Base-by-base conservation (phyloP, 2,329 filamentous ascomycete genomes). In the Apiospora rasikravindrae region DNA sequence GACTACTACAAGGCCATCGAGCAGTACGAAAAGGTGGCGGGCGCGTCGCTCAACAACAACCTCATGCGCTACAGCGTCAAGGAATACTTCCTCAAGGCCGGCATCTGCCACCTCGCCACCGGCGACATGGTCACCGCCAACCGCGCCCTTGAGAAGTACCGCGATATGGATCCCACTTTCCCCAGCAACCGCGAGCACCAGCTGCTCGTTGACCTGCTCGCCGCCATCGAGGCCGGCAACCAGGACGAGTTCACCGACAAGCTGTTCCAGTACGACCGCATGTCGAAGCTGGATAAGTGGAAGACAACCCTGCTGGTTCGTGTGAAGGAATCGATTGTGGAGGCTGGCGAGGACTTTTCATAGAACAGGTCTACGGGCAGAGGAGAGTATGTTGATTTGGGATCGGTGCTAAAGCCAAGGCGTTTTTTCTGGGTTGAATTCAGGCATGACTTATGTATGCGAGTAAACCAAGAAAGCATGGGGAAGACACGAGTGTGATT, bases 221-320 rank as follows among this genome's bases (percentile, higher is more conserved):
- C 92, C 73, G 90, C 93, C 4, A 88, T 98, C 72, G 92, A 96
- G 79, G 88, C 90, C 44, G 91, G 92, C 71, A 94, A 97, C 78
- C 92, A 93, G 81, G 94, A 98, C 78, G 87, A 88, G 73, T 98
- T 97, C 79, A 90, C 92, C 29, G 94, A 97, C 80, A 95, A 95
- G 82, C 84, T 96, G 75, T 97, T 93, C 86, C 91, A 96, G 81
- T 98, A 90, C 80, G 95, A 98, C 82, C 94, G 97, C 85, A 88
- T 98, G 85, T 96, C 92, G 85, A 96, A 96, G 87, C 85, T 98
- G 79, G 95, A 98, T 81, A 96, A 96, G 86, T 98, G 96, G 96
- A 98, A 98, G 92, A 98, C 94, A 69, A 94, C 92, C 44, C 86
- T 98, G 72, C 83, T 98, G 74, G 85, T 97, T 79, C 89, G 91